Percentiles rank a stretch among this genome's conserved stretches.
phyloP scores from a whole-genome alignment of 345 rosid species.

The Citrus unshiu region DNA sequence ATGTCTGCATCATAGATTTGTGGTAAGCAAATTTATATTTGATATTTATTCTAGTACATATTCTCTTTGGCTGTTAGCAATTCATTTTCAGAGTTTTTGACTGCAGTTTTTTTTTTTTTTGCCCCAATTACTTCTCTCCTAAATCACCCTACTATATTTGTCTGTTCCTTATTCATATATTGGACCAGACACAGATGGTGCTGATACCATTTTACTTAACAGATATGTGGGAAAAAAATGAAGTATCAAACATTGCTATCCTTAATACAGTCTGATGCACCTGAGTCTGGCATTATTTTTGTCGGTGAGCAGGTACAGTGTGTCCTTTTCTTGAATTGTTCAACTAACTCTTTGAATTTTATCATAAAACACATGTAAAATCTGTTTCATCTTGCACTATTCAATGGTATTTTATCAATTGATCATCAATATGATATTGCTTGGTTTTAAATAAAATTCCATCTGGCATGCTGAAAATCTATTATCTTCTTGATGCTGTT shows the following conservation, averaged over 20 bases:
- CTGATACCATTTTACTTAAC: constrained; percentile 16
- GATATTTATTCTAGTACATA: background rate
- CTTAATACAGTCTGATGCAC: constrained; percentile 57
- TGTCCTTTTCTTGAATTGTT: constrained; percentile 11
- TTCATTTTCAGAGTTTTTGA: background rate
- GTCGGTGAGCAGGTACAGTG: constrained; percentile 75
- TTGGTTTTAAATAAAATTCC: background rate
- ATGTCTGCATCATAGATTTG: constrained; percentile 62
- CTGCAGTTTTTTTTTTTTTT: background rate
- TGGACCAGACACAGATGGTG: background rate
- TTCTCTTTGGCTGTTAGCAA: background rate
- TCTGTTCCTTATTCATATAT: background rate
- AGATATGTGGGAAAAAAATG: constrained; percentile 50
- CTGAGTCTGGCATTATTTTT: constrained; percentile 71
- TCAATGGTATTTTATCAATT: constrained; percentile 1
- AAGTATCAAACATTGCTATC: constrained; percentile 57
- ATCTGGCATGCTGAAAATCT: background rate
- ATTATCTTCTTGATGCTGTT: background rate
- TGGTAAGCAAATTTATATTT: constrained; percentile 38
- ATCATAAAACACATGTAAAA: background rate
- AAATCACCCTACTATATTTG: background rate
- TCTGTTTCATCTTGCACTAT: background rate
- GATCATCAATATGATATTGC: background rate
- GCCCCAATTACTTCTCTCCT: background rate
- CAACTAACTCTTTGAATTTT: background rate